Conservation (phyloP, 1,284 basidiomycete genomes). For the Cryptococcus sp. region DNA sequence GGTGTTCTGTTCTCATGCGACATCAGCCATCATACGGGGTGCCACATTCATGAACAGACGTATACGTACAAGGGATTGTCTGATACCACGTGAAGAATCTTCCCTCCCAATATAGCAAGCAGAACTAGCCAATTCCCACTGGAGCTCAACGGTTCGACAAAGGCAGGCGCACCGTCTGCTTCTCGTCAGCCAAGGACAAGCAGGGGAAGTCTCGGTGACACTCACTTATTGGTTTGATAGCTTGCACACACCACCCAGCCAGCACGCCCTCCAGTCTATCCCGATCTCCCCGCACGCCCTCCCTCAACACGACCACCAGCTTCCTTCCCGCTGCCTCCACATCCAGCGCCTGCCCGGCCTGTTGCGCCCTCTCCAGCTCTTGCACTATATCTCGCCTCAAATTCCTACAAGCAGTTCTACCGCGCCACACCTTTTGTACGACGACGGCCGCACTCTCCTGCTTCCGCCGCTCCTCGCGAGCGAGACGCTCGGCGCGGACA, state of each 20-base stretch:
- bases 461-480: slow-evolving; percentile 33
- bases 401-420: slow-evolving; percentile 14
- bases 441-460: slow-evolving; percentile 30
- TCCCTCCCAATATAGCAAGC: slow-evolving; percentile 3
- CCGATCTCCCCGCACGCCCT: neutral
- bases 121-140: slow-evolving; percentile 5
- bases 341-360: slow-evolving; percentile 6
- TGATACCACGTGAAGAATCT: slow-evolving; percentile 5
- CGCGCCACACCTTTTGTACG: slow-evolving; percentile 47
- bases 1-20: slow-evolving; percentile 13
- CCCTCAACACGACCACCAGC: slow-evolving; percentile 15
- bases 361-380: slow-evolving; percentile 2
- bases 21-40: neutral
- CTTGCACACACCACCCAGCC: slow-evolving; percentile 20
- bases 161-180: slow-evolving; percentile 4
- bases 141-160: neutral
- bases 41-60: neutral
- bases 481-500: slow-evolving; percentile 38
- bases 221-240: neutral
- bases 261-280: slow-evolving; percentile 16
- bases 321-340: slow-evolving; percentile 14
- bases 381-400: slow-evolving; percentile 10
- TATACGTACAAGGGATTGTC: slow-evolving; percentile 15
- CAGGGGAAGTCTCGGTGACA: neutral
- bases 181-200: neutral